phyloP scores from a whole-genome alignment of 192 early-diverging fungal species.

The Dissophora globulifera region DNA sequence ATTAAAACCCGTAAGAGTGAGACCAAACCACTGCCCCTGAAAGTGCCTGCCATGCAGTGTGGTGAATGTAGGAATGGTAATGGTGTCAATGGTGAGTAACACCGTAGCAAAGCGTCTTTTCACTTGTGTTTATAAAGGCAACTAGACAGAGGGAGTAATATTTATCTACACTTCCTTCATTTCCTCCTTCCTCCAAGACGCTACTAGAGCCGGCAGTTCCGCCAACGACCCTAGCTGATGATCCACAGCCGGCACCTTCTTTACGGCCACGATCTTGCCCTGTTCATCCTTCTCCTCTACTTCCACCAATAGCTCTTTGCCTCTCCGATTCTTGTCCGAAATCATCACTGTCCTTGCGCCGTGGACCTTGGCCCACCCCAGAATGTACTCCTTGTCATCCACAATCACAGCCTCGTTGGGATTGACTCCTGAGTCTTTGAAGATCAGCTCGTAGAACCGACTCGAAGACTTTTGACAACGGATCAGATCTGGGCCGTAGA shows the following conservation, averaged over 20 bases:
- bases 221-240: constrained; percentile 28
- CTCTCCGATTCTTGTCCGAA: constrained; percentile 25
- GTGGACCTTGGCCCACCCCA: constrained; percentile 39
- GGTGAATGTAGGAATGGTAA: too few relatives aligned
- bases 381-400: constrained; percentile 43
- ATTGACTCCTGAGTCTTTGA: constrained; percentile 16
- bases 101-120: too few relatives aligned
- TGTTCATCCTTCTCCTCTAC: not conserved
- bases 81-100: too few relatives aligned
- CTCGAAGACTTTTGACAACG: constrained; percentile 24
- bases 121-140: too few relatives aligned
- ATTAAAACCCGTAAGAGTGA: constrained; percentile 15
- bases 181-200: constrained; percentile 8
- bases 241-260: constrained; percentile 31
- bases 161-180: not conserved
- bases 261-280: not conserved
- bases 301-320: constrained; percentile 29
- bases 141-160: too few relatives aligned
- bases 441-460: constrained; percentile 23
- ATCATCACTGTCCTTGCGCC: constrained; percentile 34
- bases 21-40: too few relatives aligned
- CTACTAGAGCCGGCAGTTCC: constrained; percentile 25
- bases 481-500: constrained; percentile 40
- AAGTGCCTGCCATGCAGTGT: too few relatives aligned
- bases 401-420: constrained; percentile 28